Conservation (phyloP, 139 green algal species). For the Chlamydomonas applanata region DNA sequence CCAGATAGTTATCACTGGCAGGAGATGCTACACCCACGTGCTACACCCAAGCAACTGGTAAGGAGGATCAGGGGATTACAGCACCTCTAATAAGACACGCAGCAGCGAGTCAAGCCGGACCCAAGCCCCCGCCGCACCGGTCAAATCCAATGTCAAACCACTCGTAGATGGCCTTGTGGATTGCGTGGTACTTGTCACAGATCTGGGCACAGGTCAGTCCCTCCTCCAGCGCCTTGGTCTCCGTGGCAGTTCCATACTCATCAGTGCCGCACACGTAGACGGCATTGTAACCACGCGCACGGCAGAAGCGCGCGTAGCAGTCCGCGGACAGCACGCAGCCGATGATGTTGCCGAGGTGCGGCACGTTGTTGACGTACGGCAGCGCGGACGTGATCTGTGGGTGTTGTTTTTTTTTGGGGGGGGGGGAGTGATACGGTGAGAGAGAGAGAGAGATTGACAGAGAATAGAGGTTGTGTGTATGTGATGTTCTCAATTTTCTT, state of each 20-base stretch:
- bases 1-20: neutral
- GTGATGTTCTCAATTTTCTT: neutral
- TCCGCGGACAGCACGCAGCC: constrained; percentile 95
- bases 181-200: constrained; percentile 98
- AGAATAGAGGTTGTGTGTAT: neutral
- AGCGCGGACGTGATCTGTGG: constrained; percentile 88
- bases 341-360: constrained; percentile 98
- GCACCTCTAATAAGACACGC: no score
- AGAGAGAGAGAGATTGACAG: neutral
- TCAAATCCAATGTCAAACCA: constrained; percentile 98
- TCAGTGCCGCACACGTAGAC: constrained; percentile 97
- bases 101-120: constrained; percentile 37
- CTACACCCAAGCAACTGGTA: no score
- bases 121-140: no score
- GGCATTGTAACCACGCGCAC: constrained; percentile 82
- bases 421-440: neutral
- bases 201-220: constrained; percentile 86
- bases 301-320: constrained; percentile 89
- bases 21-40: no score
- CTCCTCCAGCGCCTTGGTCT: constrained; percentile 98
- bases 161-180: constrained; percentile 91
- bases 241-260: constrained; percentile 97
- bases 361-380: constrained; percentile 99
- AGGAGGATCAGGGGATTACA: no score
- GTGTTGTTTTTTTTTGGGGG: constrained; percentile 60